Evolutionary conservation across 805 yeast species (phyloP), one percentile per base, ranked within the genome.

Genomic region (Candida awuae): DNA sequence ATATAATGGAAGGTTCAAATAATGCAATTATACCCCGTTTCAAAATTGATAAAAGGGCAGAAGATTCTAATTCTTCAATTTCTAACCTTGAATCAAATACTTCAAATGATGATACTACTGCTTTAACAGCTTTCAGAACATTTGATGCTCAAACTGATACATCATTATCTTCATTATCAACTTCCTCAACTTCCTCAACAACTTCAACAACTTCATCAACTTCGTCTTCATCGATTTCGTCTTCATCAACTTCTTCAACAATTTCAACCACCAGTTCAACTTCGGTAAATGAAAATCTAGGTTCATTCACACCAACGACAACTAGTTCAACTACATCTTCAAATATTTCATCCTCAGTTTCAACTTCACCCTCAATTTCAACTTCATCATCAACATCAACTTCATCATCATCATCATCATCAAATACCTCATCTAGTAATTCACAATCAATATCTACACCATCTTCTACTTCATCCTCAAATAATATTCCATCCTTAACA

Each of bases 1-100:
- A 52, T 29, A 53, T 55, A 17, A 53, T 35, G 38, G 32, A 43
- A 29, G 42, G 45, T 8, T 51, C 57, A 17, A 49, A 52, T 37
- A 41, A 52, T 39, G 58, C 54, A 4, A 53, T 54, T 13, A 46
- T 50, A n/a, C 59, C 60, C 8, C 45, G 60, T 34, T 55, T 55
- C 34, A 47, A 48, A 29, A 27, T 55, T 3, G 39, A 37, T 6
- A 54, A 40, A 36, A 46, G 59, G 40, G 58, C 39, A 7, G 52
- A 43, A 18, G 20, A 27, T 16, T 17, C 15, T 27, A 31, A 6
- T 22, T 35, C 61, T 16, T 34, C 62, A 10, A 35, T 56, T 17
- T 34, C 55, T 4, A 29, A n/a, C n/a, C n/a, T n/a, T n/a, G n/a
- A n/a, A n/a, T n/a, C 63, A 15, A 33, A 56, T 5, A 40, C 62